Evolutionary conservation across 441 rosid species (phyloP).

Genomic region (Mallotus japonicus): DNA sequence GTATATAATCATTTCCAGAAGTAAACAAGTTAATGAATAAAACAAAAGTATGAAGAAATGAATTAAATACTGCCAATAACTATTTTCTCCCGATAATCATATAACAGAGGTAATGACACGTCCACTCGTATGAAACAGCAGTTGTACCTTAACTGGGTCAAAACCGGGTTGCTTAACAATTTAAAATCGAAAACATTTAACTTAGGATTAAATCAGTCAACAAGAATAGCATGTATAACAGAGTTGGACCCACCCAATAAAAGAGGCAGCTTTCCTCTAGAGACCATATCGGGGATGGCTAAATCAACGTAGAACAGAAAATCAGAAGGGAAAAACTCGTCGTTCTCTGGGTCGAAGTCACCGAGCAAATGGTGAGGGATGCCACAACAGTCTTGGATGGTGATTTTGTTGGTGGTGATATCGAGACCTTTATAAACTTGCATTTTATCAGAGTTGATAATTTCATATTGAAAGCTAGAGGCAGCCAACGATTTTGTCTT

Average conservation of each 20-base stretch:
- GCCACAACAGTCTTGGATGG: slow-evolving; percentile 38
- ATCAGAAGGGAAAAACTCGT: slow-evolving; percentile 46
- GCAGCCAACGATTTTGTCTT: slow-evolving; percentile 57
- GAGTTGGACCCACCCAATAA: slow-evolving; percentile 91
- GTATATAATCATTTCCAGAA: neutral
- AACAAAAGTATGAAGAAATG: neutral
- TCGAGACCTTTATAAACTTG: slow-evolving; percentile 43
- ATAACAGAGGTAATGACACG: too few relatives aligned
- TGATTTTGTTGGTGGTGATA: slow-evolving; percentile 75
- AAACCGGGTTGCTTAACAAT: slow-evolving; percentile 24
- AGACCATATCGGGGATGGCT: slow-evolving; percentile 37
- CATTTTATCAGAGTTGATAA: slow-evolving; percentile 48
- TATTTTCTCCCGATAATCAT: neutral
- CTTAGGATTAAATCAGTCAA: slow-evolving; percentile 47
- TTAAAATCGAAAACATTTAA: slow-evolving; percentile 39
- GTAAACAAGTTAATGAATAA: neutral
- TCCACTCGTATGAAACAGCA: slow-evolving; percentile 85
- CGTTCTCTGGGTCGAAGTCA: slow-evolving; percentile 34
- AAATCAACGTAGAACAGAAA: slow-evolving; percentile 49
- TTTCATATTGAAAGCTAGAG: slow-evolving; percentile 62
- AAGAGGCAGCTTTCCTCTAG: slow-evolving; percentile 51
- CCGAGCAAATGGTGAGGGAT: slow-evolving; percentile 84
- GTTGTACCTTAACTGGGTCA: slow-evolving; percentile 51
- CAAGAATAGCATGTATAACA: slow-evolving; percentile 64
- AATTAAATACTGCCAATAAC: neutral